A percentile compares a stretch with the other conserved stretches of the same genome.
Evolutionary conservation across 2,329 filamentous ascomycete genomes (phyloP).

Genomic region (Rhynchosporium graminicola): DNA sequence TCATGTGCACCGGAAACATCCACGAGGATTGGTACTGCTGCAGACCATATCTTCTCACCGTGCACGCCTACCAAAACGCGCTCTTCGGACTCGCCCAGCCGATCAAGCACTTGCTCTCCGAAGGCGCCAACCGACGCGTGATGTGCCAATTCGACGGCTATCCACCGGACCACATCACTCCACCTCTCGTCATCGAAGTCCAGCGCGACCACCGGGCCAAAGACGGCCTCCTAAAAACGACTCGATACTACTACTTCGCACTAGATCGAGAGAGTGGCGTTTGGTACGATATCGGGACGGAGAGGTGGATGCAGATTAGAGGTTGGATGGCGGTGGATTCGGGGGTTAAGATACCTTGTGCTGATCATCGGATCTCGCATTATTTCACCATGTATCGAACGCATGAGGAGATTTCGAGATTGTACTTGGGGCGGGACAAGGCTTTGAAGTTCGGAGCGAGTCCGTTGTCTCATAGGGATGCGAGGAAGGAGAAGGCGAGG

Average conservation of each 20-base stretch:
- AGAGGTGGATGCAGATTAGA: neutral
- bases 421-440: too few relatives aligned
- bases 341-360: neutral
- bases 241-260: neutral
- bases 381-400: neutral
- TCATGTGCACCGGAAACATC: neutral
- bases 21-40: slow-evolving; percentile 4
- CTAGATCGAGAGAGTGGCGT: neutral
- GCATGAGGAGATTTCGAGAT: too few relatives aligned
- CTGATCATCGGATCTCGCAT: neutral
- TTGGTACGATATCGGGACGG: neutral
- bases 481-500: neutral
- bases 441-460: too few relatives aligned
- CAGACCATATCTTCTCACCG: neutral
- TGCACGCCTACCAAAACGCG: neutral
- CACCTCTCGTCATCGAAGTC: neutral
- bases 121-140: neutral
- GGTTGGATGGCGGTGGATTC: neutral
- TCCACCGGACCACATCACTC: neutral
- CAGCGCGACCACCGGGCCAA: neutral
- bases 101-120: neutral
- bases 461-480: neutral
- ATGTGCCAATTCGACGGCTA: neutral
- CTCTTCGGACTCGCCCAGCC: neutral
- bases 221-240: too few relatives aligned